Evolutionary conservation across 805 yeast species (phyloP).

Genomic region (Lipomyces chichibuensis): DNA sequence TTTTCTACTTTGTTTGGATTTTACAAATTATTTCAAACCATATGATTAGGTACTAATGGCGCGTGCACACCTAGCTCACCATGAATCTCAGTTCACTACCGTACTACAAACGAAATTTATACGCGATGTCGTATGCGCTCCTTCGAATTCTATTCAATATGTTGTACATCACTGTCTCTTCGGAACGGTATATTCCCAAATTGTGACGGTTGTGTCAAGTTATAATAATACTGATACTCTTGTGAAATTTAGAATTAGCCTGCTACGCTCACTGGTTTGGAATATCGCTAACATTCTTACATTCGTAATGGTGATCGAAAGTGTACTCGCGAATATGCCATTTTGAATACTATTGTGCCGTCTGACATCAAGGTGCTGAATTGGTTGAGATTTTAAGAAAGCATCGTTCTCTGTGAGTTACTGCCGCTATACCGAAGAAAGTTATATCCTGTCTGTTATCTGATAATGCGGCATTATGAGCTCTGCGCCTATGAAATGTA

Average conservation of each 20-base stretch:
- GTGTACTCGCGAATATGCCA: conserved; percentile 14
- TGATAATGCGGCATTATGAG: not conserved
- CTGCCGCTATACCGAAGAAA: not conserved
- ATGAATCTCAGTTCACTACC: conserved; percentile 23
- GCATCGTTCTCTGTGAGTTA: not conserved
- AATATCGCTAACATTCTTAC: conserved; percentile 24
- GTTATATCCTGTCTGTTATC: not conserved
- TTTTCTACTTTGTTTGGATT: not conserved
- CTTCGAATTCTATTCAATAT: conserved; percentile 17
- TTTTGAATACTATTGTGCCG: not conserved
- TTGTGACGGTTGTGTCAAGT: not conserved
- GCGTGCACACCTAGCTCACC: conserved; percentile 5
- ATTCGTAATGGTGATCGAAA: conserved; percentile 27
- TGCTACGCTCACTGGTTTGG: conserved; percentile 27
- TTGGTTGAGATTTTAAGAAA: not conserved
- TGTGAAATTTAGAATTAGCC: conserved; percentile 10
- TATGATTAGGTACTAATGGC: not conserved
- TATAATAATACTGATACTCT: not conserved
- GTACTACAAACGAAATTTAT: conserved; percentile 21
- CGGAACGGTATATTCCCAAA: conserved; percentile 14
- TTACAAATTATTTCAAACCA: not conserved
- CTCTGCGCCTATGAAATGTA: conserved; percentile 1
- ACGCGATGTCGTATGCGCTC: conserved; percentile 22
- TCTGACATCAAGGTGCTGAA: not conserved
- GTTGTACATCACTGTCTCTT: conserved; percentile 19